Percentiles rank a stretch among this genome's conserved stretches.
phyloP scores from a whole-genome alignment of 495 filamentous ascomycete genomes.

The Aspergillus affinis region DNA sequence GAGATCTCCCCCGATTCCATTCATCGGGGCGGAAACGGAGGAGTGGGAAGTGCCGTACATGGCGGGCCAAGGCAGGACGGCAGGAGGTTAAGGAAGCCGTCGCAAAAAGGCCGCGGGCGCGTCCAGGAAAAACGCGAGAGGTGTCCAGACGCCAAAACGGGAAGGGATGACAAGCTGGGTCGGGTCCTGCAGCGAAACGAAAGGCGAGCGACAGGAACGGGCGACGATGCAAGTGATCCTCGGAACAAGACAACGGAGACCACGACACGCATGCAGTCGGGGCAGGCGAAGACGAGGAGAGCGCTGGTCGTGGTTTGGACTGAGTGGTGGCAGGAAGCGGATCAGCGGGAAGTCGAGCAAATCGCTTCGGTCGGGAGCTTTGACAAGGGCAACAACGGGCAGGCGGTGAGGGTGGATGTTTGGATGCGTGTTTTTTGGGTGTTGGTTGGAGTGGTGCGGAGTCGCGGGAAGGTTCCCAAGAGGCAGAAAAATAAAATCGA shows the following conservation, averaged over 20 bases:
- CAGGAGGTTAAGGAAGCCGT: constrained; percentile 28
- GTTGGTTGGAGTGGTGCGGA: no score
- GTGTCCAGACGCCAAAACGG: constrained; percentile 19
- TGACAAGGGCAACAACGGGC: constrained; percentile 11
- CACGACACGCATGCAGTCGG: constrained; percentile 25
- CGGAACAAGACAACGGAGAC: constrained; percentile 22
- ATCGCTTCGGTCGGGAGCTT: constrained; percentile 18
- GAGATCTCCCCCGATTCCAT: constrained; percentile 60
- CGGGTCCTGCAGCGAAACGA: constrained; percentile 26
- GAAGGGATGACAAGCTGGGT: constrained; percentile 21
- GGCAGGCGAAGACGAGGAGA: neutral
- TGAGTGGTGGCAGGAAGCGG: constrained; percentile 27
- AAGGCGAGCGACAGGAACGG: constrained; percentile 24
- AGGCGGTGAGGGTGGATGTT: constrained; percentile 9
- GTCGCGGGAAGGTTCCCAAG: no score
- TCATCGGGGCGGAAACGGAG: constrained; percentile 51
- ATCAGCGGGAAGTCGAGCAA: constrained; percentile 31
- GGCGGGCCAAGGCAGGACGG: constrained; percentile 39
- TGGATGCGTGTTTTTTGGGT: no score
- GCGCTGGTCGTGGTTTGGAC: constrained; percentile 8
- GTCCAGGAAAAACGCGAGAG: constrained; percentile 33
- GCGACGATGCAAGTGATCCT: constrained; percentile 26
- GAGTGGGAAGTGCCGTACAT: constrained; percentile 61
- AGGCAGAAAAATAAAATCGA: constrained; percentile 1
- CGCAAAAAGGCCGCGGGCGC: constrained; percentile 34